phyloP scores from a whole-genome alignment of 2,329 filamentous ascomycete genomes.

The Sclerotinia nivalis region DNA sequence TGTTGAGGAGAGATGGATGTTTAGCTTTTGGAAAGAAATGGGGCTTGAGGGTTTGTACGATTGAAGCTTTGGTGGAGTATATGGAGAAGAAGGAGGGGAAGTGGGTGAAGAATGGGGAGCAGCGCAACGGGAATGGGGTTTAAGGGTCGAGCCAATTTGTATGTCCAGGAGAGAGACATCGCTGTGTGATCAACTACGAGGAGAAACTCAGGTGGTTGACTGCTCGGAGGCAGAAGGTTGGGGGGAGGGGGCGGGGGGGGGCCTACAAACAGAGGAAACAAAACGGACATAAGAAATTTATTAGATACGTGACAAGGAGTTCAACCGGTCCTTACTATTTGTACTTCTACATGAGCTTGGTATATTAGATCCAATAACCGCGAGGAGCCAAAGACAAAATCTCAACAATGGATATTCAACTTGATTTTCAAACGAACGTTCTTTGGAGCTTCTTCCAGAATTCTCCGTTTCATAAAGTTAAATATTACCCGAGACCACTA shows the following conservation, averaged over 20 bases:
- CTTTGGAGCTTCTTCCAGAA: background rate
- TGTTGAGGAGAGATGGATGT: conserved; percentile 90
- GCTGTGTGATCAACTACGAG: background rate
- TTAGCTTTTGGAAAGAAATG: conserved; percentile 83
- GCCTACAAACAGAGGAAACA: background rate
- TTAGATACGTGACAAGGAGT: conserved; percentile 6
- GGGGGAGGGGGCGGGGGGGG: no score
- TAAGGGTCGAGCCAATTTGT: background rate
- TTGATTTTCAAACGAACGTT: background rate
- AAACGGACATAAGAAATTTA: background rate
- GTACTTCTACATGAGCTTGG: conserved; percentile 9
- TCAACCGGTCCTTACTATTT: background rate
- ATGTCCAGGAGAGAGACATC: background rate
- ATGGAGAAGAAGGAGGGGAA: conserved; percentile 40
- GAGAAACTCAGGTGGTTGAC: background rate
- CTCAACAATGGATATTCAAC: background rate
- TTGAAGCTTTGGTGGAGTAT: conserved; percentile 82
- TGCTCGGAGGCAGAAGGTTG: no score
- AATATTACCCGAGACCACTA: background rate
- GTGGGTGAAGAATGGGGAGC: conserved; percentile 33
- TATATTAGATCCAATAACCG: conserved; percentile 8
- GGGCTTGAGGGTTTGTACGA: conserved; percentile 92
- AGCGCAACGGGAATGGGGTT: conserved; percentile 1
- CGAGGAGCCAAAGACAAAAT: conserved; percentile 10
- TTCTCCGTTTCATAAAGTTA: background rate